Evolutionary conservation across 257 asterid species (phyloP).

Genomic region (Solanum paucissectum): DNA sequence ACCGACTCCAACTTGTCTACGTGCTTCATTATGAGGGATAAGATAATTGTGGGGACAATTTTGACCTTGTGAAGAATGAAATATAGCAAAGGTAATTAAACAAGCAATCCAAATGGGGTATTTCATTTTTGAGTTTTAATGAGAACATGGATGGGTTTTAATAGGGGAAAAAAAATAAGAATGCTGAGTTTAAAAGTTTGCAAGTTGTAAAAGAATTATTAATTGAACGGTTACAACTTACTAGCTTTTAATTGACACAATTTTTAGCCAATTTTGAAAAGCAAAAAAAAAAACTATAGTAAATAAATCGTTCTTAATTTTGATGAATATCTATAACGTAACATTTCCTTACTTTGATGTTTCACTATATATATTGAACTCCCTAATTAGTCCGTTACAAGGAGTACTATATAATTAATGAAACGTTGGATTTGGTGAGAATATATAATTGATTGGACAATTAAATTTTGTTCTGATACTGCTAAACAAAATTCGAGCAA

Average conservation of each 20-base stretch:
- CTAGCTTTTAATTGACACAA: not conserved
- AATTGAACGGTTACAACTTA: not conserved
- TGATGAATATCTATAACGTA: not conserved
- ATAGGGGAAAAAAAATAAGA: not conserved
- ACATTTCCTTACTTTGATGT: not conserved
- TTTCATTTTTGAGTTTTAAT: not conserved
- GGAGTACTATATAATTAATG: not conserved
- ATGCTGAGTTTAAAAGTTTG: not conserved
- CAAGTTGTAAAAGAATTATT: not conserved
- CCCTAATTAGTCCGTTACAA: not conserved
- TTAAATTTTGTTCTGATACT: not conserved
- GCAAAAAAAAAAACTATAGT: not conserved
- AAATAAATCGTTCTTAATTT: not conserved
- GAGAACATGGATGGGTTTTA: not conserved
- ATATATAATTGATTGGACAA: not conserved
- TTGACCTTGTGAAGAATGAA: slow-evolving; percentile 11
- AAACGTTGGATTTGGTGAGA: not conserved
- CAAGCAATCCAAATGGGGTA: not conserved
- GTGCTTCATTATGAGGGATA: slow-evolving; percentile 25
- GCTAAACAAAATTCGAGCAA: not conserved
- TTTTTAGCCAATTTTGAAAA: not conserved
- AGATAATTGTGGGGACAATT: slow-evolving; percentile 11
- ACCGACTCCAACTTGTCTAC: slow-evolving; percentile 18
- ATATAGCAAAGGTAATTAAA: not conserved
- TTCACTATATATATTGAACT: not conserved